Percentiles rank a stretch among this genome's conserved stretches.
Conservation (phyloP, 192 early-diverging fungal genomes). For the Chytriomyces hyalinus region DNA sequence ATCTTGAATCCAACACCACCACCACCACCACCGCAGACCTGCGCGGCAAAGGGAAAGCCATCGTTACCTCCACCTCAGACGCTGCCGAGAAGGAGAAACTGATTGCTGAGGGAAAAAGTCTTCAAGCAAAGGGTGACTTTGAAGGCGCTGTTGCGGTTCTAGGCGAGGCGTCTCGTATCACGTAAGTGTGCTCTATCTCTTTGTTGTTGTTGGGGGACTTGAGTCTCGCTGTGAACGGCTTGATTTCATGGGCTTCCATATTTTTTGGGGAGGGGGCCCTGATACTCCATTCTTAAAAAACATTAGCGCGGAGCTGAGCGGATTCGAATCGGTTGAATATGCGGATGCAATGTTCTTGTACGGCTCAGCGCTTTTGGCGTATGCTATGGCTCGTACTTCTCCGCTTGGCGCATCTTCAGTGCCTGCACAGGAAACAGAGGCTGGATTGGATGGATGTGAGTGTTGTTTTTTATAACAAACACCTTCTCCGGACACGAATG, state of each 20-base stretch:
- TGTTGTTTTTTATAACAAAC: too few relatives aligned
- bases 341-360: conserved; percentile 77
- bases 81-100: conserved; percentile 24
- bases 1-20: background rate
- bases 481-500: background rate
- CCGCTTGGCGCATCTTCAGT: conserved; percentile 67
- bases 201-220: background rate
- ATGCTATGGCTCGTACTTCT: conserved; percentile 74
- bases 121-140: conserved; percentile 67
- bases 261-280: too few relatives aligned
- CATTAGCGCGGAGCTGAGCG: conserved; percentile 66
- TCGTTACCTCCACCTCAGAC: background rate
- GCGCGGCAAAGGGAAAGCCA: background rate
- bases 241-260: background rate
- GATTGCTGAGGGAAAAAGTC: conserved; percentile 69
- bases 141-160: conserved; percentile 68
- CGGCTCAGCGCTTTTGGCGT: conserved; percentile 74
- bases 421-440: conserved; percentile 44
- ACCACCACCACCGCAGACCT: background rate
- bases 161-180: conserved; percentile 70
- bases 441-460: conserved; percentile 10
- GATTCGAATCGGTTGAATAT: conserved; percentile 64
- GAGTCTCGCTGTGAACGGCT: background rate
- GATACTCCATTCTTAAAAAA: conserved; percentile 13
- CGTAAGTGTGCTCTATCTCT: conserved; percentile 39